phyloP scores from a whole-genome alignment of 2,329 filamentous ascomycete genomes.

The Didymella pinodella region DNA sequence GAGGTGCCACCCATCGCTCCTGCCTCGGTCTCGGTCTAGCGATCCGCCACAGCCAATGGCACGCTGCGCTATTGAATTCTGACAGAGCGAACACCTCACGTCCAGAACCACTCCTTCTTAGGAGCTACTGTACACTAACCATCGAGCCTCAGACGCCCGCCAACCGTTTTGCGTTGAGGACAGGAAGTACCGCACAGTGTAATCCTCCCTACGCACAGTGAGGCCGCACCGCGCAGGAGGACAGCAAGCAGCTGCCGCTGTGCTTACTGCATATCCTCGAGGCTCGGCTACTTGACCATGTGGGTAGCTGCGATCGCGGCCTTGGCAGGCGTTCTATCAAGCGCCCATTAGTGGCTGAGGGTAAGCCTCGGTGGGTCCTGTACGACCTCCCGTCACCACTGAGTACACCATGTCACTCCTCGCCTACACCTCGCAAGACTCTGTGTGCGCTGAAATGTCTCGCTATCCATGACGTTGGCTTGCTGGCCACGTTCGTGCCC shows the following conservation, averaged over 20 bases:
- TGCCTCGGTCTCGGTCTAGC: slow-evolving; percentile 18
- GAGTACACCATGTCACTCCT: slow-evolving; percentile 23
- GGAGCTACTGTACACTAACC: slow-evolving; percentile 11
- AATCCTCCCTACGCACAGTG: slow-evolving; percentile 11
- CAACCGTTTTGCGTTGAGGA: background rate
- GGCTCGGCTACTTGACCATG: slow-evolving; percentile 34
- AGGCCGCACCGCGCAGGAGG: slow-evolving; percentile 17
- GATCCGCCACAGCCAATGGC: slow-evolving; percentile 5
- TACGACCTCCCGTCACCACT: slow-evolving; percentile 38
- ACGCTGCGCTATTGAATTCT: background rate
- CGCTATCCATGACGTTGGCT: slow-evolving; percentile 29
- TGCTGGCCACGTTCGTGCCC: slow-evolving; percentile 38
- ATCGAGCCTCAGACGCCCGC: slow-evolving; percentile 5
- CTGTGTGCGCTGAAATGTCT: slow-evolving; percentile 32
- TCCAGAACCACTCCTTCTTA: slow-evolving; percentile 2
- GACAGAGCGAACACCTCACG: background rate
- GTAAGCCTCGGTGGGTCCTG: slow-evolving; percentile 32
- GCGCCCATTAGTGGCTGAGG: slow-evolving; percentile 29
- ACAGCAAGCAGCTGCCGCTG: slow-evolving; percentile 30
- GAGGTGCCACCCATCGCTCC: slow-evolving; percentile 9
- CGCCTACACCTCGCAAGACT: slow-evolving; percentile 30
- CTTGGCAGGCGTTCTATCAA: slow-evolving; percentile 32
- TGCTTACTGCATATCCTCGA: slow-evolving; percentile 11
- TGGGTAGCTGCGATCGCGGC: slow-evolving; percentile 28
- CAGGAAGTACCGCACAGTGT: background rate